Conservation (phyloP, 2,329 filamentous ascomycete species). For the Aspergillus udagawae region DNA sequence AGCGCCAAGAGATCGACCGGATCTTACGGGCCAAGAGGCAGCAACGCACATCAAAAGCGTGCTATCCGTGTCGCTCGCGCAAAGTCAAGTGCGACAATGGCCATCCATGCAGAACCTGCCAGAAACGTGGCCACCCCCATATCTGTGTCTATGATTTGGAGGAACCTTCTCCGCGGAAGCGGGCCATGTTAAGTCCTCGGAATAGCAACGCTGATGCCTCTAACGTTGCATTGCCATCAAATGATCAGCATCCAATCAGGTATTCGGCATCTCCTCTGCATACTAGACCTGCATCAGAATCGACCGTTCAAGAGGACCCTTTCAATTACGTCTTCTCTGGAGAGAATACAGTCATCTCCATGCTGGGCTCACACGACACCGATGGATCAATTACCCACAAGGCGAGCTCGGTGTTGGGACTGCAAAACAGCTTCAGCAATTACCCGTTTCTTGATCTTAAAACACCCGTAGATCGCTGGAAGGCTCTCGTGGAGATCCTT, state of each 20-base stretch:
- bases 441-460: no score
- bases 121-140: slow-evolving; percentile 23
- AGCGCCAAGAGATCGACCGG: slow-evolving; percentile 26
- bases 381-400: no score
- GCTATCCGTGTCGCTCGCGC: slow-evolving; percentile 33
- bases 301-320: not conserved
- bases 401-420: no score
- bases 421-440: no score
- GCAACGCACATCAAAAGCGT: slow-evolving; percentile 27
- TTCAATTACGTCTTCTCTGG: slow-evolving; percentile 24
- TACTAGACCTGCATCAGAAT: not conserved
- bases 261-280: not conserved
- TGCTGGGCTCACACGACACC: no score
- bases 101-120: slow-evolving; percentile 27
- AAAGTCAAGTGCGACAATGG: slow-evolving; percentile 33
- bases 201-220: not conserved
- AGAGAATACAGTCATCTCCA: slow-evolving; percentile 28
- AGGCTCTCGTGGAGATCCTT: no score
- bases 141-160: slow-evolving; percentile 23
- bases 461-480: no score
- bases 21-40: slow-evolving; percentile 25
- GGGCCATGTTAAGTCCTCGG: not conserved
- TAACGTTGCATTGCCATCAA: no score
- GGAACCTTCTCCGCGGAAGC: not conserved
- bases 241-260: not conserved